Evolutionary conservation across 1,284 basidiomycete species (phyloP).

Genomic region (Fomitiporia mediterranea): DNA sequence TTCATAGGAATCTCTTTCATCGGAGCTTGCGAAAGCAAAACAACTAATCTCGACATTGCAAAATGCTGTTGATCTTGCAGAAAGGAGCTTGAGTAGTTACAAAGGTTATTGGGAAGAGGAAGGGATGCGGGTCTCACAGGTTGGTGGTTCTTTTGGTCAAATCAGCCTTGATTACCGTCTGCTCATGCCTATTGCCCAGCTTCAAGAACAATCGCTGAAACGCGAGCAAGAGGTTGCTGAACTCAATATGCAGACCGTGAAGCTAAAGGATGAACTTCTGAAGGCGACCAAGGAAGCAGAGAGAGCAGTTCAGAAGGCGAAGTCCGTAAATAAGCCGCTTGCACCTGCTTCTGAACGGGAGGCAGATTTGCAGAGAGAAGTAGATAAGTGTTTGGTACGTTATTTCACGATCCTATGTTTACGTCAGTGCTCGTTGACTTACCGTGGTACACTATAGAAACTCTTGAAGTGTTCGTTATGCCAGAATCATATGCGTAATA

Average conservation of each 20-base stretch:
- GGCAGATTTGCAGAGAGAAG: conserved; percentile 41
- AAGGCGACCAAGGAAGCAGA: conserved; percentile 52
- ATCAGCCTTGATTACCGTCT: not conserved
- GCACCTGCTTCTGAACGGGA: conserved; percentile 33
- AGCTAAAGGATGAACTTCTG: conserved; percentile 42
- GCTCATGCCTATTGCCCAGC: not conserved
- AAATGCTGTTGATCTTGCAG: not conserved
- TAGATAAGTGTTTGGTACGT: conserved; percentile 66
- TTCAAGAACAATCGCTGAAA: conserved; percentile 3
- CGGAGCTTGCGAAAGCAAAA: conserved; percentile 24
- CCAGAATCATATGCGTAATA: conserved; percentile 77
- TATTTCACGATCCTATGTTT: not conserved
- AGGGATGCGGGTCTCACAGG: too few species aligned
- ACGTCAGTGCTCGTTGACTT: not conserved
- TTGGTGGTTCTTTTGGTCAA: too few species aligned
- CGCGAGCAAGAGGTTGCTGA: conserved; percentile 25
- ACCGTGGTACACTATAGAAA: conserved; percentile 43
- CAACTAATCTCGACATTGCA: not conserved
- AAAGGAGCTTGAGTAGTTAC: not conserved
- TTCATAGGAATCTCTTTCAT: conserved; percentile 27
- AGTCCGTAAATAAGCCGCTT: conserved; percentile 32
- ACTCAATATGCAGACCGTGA: conserved; percentile 33
- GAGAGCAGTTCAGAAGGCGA: conserved; percentile 42
- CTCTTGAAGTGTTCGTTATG: conserved; percentile 93
- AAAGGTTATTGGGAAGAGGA: not conserved